Evolutionary conservation across 1,139 yeast genomes (phyloP), one percentile per base, ranked within the genome.

Genomic region (Blastobotrys malaysiensis): DNA sequence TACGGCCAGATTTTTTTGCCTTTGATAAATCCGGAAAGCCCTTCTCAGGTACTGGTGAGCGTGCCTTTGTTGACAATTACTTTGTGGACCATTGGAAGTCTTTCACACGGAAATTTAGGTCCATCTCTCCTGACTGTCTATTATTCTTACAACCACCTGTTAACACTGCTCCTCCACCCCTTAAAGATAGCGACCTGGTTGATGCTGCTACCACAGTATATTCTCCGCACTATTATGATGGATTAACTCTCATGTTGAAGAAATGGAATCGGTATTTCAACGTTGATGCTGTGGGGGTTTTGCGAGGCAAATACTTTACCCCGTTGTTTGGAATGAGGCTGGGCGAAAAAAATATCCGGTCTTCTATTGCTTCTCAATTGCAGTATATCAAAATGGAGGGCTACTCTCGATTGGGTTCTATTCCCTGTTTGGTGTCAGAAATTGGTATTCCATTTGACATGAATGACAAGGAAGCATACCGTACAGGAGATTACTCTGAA

Each of bases 401-500:
- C 13, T 53, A 59, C 7, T 61, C 61, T 21, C 60, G 65, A 3
- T 59, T 74, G 6, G 75, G 75, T 26, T 52, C 58, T 5, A 63
- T 71, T 9, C 75, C 77, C 0, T 79, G 86, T 6, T 72, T 91
- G 45, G 82, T 93, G 77, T 83, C 96, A 0, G 99, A 91, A 69
- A 90, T 93, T n/a, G 99, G 99, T 2, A 88, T 91, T 84, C 98
- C 99, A 1, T 89, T 84, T 69, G 97, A 93, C 69, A 87, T 91
- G 96, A 93, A 91, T 67, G 77, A 80, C 56, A 87, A 86, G 63
- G 73, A 72, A 48, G 88, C 97, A 0, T 90, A 80, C 65, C 66
- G 68, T 1, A 77, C 76, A 53, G 89, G 91, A 1, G 79, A 82
- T 58, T 90, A 82, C 65, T 70, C 76, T 11, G 78, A 88, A 1